These are phyloP conservation scores for Truncatella angustata DNA, from an alignment of 2,329 filamentous ascomycete genomes.

Conservation along the genomic window DNA sequence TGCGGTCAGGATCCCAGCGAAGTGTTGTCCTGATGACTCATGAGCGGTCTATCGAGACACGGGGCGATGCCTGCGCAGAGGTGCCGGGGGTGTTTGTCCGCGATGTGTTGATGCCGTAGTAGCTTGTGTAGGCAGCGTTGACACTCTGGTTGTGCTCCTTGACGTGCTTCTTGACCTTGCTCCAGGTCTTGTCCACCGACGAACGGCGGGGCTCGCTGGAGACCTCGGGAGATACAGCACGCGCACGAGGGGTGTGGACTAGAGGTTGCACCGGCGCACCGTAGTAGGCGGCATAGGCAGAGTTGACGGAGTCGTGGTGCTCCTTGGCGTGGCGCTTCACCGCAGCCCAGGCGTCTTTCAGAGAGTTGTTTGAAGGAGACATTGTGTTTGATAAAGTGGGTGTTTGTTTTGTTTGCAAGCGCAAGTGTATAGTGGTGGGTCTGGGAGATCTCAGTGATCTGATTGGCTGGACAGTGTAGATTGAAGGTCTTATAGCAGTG, in stretches of 20 bases:
- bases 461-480: constrained; percentile 2
- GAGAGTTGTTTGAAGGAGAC: constrained; percentile 2
- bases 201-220: background rate
- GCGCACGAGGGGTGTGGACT: background rate
- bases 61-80: background rate
- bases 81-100: background rate
- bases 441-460: background rate
- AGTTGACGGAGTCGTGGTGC: constrained; percentile 13
- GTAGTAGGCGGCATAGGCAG: constrained; percentile 11
- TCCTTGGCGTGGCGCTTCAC: constrained; percentile 12
- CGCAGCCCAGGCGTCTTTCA: constrained; percentile 9
- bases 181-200: constrained; percentile 6
- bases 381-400: background rate
- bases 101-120: constrained; percentile 5
- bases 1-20: no score
- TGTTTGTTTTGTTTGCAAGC: background rate
- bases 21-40: background rate
- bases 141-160: constrained; percentile 11
- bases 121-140: background rate
- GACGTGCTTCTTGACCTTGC: constrained; percentile 10
- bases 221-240: background rate
- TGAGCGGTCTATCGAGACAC: constrained; percentile 1
- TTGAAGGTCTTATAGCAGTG: background rate
- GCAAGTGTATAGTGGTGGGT: constrained; percentile 1
- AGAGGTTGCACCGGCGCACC: no score